Base-by-base conservation (phyloP, 176 grass and related monocot genomes). In the Triticum dicoccoides region DNA sequence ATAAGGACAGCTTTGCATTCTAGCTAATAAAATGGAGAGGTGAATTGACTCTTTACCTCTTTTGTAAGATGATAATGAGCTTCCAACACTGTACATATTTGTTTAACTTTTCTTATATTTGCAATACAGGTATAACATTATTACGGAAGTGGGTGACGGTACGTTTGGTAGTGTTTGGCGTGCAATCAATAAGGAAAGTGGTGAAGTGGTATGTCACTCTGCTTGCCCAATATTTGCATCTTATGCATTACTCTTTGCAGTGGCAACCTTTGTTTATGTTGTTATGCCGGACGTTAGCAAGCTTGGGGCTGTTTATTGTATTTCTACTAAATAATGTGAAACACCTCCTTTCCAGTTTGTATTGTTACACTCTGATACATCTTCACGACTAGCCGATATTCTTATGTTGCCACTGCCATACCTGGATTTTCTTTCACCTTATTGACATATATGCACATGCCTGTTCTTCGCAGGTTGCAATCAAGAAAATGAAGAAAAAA, bases 401-500 rank as follows among this genome's bases (percentile, higher is more conserved):
- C 42, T 38, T 9, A 32, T 71, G 37, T 81, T 39, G 3, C 32
- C 13, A 24, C 39, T 54, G 21, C 61, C 25, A 66, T 66, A 21
- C 5, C 39, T 66, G 14, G n/a, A 15, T 75, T n/a, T 9, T 37
- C 35, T 61, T 81, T 68, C 64, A 52, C 8, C 44, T 69, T 52
- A 20, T 69, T 62, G 20, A 29, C 45, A 51, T 9, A 12, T 61
- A 52, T 17, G 49, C 2, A 77, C 15, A 87, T 76, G 56, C 29
- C 24, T 80, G 18, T 0, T 2, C 39, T 77, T 90, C 45, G 82
- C 83, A 99, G 97, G 94, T 96, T 67, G 97, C 97, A 8, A 96
- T 99, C 81, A 99, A 99, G 90, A 94, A 99, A 94, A 94, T 99
- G 92, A 99, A 99, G 90, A 96, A 94, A 82, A 99, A 96, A 69